Percentiles rank a stretch among this genome's conserved stretches.
Evolutionary conservation across 495 filamentous ascomycete genomes (phyloP).

Genomic region (Aspergillus cavernicola): DNA sequence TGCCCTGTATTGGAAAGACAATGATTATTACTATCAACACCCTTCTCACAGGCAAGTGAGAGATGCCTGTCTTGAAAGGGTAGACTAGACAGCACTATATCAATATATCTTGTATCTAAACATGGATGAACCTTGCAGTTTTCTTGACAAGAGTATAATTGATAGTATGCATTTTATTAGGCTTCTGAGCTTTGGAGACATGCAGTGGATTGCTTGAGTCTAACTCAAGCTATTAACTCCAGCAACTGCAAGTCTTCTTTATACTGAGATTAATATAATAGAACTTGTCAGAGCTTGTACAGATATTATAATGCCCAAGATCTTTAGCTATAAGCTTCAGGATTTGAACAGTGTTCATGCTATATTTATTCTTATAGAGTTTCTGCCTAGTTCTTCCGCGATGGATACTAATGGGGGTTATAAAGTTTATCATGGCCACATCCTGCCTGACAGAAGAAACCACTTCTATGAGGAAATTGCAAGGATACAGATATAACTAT

Average conservation of each 20-base stretch:
- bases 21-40: not conserved
- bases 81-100: not conserved
- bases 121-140: not conserved
- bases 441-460: not conserved
- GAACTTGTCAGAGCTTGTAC: slow-evolving; percentile 6
- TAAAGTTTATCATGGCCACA: slow-evolving; percentile 3
- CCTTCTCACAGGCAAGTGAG: not conserved
- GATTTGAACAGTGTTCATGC: not conserved
- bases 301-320: not conserved
- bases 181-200: not conserved
- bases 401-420: slow-evolving; percentile 13
- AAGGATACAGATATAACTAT: slow-evolving; percentile 1
- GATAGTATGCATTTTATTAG: not conserved
- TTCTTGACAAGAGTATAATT: not conserved
- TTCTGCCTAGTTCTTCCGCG: slow-evolving; percentile 8
- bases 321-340: slow-evolving; percentile 9
- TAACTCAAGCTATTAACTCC: not conserved
- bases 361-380: slow-evolving; percentile 10
- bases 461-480: slow-evolving; percentile 6
- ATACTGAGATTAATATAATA: slow-evolving; percentile 7
- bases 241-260: not conserved
- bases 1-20: too few relatives aligned
- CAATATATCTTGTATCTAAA: not conserved
- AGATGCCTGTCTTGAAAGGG: not conserved
- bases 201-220: not conserved